phyloP scores from a whole-genome alignment of 2,329 filamentous ascomycete genomes.

The Calonectria pseudoturangicola region DNA sequence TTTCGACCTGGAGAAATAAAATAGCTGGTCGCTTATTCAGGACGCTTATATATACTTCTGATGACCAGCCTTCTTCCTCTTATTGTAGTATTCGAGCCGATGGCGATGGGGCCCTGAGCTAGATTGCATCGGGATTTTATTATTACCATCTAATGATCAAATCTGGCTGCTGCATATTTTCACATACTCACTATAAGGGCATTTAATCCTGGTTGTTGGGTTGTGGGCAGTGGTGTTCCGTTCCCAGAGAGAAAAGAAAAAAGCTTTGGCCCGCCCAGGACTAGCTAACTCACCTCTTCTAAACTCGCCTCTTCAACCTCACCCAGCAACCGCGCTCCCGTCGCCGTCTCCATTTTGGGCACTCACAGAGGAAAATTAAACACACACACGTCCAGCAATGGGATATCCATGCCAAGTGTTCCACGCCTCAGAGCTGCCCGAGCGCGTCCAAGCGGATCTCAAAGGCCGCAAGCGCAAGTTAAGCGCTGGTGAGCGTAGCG shows the following conservation, averaged over 20 bases:
- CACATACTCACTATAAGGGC: background rate
- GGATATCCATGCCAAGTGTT: constrained; percentile 75
- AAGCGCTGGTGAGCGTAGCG: constrained; percentile 58
- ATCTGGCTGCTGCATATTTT: background rate
- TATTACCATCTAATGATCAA: too few species aligned
- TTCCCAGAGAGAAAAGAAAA: constrained; percentile 30
- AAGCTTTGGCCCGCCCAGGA: constrained; percentile 39
- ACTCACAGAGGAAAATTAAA: background rate
- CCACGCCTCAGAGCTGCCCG: constrained; percentile 69
- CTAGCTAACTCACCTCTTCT: constrained; percentile 71
- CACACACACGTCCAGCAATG: constrained; percentile 63
- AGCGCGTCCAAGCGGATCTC: constrained; percentile 68
- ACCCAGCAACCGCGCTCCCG: constrained; percentile 70
- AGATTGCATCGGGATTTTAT: too few species aligned
- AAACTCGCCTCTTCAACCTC: constrained; percentile 75
- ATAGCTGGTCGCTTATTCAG: background rate
- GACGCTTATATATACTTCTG: background rate
- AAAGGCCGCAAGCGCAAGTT: constrained; percentile 73
- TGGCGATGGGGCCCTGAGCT: background rate
- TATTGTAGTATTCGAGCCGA: background rate
- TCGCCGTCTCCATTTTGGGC: constrained; percentile 60
- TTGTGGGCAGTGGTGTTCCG: constrained; percentile 1
- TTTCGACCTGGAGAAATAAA: background rate
- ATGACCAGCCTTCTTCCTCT: background rate
- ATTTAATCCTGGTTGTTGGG: background rate